phyloP scores from a whole-genome alignment of 176 grass and related monocot genomes.

The Phyllostachys edulis region DNA sequence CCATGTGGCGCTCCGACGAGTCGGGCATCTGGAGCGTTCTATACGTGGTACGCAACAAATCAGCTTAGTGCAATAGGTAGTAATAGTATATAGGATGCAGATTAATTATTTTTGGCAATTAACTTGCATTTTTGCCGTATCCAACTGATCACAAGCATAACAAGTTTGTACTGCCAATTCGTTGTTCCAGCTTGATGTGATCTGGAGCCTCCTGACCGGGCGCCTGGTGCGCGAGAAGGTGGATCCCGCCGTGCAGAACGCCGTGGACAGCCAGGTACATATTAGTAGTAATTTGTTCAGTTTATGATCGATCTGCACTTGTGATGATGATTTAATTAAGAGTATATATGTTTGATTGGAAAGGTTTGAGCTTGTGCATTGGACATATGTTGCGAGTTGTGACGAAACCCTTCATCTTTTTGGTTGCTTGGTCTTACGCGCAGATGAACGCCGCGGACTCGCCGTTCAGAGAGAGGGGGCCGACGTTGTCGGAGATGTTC shows the following conservation, averaged over 20 bases:
- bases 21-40: slow-evolving; percentile 66
- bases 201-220: slow-evolving; percentile 80
- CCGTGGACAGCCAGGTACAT: slow-evolving; percentile 70
- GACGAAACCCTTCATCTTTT: neutral
- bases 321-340: no score
- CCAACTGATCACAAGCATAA: neutral
- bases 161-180: neutral
- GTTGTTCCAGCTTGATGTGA: slow-evolving; percentile 55
- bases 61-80: neutral
- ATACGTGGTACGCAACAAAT: slow-evolving; percentile 50
- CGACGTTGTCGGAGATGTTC: slow-evolving; percentile 56
- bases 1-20: slow-evolving; percentile 65
- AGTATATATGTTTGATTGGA: no score
- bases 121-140: neutral
- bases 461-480: slow-evolving; percentile 27
- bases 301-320: neutral
- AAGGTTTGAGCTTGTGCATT: no score
- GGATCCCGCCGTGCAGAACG: slow-evolving; percentile 81
- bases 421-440: neutral
- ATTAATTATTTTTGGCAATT: neutral
- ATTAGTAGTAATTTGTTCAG: neutral
- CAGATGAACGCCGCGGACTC: slow-evolving; percentile 75
- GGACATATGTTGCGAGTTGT: neutral
- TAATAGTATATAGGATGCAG: neutral
- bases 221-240: slow-evolving; percentile 86